Percentiles rank a stretch among this genome's conserved stretches.
phyloP scores from a whole-genome alignment of 1,284 basidiomycete genomes.

The Coniophora puteana region DNA sequence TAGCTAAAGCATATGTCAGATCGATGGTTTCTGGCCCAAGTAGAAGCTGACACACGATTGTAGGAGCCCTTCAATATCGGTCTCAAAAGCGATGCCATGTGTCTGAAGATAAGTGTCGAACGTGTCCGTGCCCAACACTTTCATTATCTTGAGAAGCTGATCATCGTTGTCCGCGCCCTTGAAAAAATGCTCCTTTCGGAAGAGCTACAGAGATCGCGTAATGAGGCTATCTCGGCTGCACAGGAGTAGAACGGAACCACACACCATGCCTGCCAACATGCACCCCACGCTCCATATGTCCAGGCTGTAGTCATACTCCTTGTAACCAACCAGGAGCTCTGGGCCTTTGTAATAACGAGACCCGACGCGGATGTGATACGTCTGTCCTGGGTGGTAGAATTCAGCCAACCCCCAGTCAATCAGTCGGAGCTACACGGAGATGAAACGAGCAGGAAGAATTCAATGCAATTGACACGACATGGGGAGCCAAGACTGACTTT shows the following conservation, averaged over 20 bases:
- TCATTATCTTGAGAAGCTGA: constrained; percentile 85
- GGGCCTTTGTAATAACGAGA: constrained; percentile 90
- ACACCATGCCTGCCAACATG: constrained; percentile 84
- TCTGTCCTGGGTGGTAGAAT: constrained; percentile 85
- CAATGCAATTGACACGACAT: constrained; percentile 1
- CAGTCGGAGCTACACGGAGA: constrained; percentile 55
- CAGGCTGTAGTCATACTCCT: constrained; percentile 81
- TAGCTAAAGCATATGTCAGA: constrained; percentile 42
- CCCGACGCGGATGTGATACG: constrained; percentile 89
- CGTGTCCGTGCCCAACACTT: constrained; percentile 83
- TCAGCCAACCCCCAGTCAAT: constrained; percentile 94
- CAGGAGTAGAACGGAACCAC: constrained; percentile 16
- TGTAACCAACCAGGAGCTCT: constrained; percentile 84
- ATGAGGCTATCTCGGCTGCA: constrained; percentile 15
- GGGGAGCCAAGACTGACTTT: constrained; percentile 43
- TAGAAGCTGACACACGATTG: constrained; percentile 38
- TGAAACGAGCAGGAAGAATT: constrained; percentile 4
- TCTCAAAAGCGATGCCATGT: constrained; percentile 76
- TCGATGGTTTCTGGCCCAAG: too few relatives aligned
- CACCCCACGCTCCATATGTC: constrained; percentile 91
- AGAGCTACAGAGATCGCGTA: constrained; percentile 61
- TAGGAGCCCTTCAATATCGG: constrained; percentile 64
- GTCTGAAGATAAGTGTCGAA: constrained; percentile 71
- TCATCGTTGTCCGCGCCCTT: constrained; percentile 89
- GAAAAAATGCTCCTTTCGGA: constrained; percentile 89